Conservation (phyloP, 192 early-diverging fungal genomes). For the Coemansia sp. region DNA sequence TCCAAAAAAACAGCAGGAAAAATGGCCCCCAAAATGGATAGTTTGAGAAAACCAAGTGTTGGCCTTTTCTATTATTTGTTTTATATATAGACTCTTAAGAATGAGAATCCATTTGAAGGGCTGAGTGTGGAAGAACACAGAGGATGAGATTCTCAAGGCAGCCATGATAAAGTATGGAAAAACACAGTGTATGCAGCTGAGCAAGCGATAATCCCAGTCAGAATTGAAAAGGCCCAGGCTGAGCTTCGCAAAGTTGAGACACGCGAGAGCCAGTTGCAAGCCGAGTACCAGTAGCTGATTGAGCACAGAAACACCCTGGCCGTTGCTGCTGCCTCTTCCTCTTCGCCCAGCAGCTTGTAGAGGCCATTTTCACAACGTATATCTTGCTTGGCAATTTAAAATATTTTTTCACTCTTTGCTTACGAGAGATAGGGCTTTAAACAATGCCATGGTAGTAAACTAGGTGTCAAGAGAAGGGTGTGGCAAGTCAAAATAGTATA, state of each 20-base stretch:
- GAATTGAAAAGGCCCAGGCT: constrained; percentile 56
- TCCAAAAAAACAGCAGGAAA: not conserved
- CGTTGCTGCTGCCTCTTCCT: constrained; percentile 7
- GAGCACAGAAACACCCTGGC: constrained; percentile 41
- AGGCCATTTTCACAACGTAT: not conserved
- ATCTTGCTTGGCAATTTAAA: too few species aligned
- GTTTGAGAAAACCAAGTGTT: not conserved
- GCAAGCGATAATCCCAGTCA: constrained; percentile 60
- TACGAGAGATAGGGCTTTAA: too few species aligned
- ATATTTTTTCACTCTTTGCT: too few species aligned
- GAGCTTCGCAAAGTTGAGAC: constrained; percentile 49
- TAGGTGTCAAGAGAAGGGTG: too few species aligned
- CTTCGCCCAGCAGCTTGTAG: not conserved
- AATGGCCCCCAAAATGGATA: too few species aligned
- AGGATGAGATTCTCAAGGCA: constrained; percentile 97
- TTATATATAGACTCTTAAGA: not conserved
- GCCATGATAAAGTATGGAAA: constrained; percentile 74
- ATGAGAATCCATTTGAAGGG: constrained; percentile 62
- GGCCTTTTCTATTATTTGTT: not conserved
- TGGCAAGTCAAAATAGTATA: too few species aligned
- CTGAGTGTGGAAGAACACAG: constrained; percentile 99
- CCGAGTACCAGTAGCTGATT: constrained; percentile 62
- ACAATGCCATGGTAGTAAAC: too few species aligned
- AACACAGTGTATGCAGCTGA: constrained; percentile 57
- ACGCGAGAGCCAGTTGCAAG: constrained; percentile 66